Base-by-base conservation (phyloP, 768 basidiomycete genomes). In the Clitopilus passeckerianus region DNA sequence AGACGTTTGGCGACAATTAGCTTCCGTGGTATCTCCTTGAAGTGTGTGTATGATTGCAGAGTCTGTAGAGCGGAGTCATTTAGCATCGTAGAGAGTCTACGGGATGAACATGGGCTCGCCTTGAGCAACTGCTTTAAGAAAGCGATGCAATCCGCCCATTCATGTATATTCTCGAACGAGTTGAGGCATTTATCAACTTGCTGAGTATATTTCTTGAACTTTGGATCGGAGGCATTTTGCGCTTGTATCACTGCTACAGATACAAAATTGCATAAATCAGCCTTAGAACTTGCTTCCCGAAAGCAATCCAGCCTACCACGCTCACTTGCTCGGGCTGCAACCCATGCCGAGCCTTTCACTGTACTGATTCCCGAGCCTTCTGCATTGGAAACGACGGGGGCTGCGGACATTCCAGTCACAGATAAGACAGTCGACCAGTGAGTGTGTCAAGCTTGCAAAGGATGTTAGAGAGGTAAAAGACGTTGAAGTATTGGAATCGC, bases 81-180 rank as follows among this genome's bases (percentile, higher is more conserved):
- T 3, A 30, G 27, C 7, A 30, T 4, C 27, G 27, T 30, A 30
- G 27, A 30, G 7, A 30, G 27, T 30, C 27, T n/a, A n/a, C n/a
- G n/a, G 27, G 27, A 30, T 33, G 33, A 30, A 22, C 43, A 63
- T 71, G 46, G 37, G 14, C 37, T 41, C 66, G 92, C 94, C 82
- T 97, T 97, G 60, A 96, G 83, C 61, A 97, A 74, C 65, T 95
- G 90, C 70, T 95, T 95, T 71, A 99, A 73, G 75, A 98, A 99
- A 41, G 95, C 89, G 69, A 97, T 98, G 71, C 95, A 98, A 76
- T 99, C 97, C 60, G 97, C 95, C 97, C 97, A 99, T 76, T 99
- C 97, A 59, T 96, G 93, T 60, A 97, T 93, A 67, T 86, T 92
- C 68, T 97, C 95, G 68, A 99, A 98, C 1, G 93, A 88, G 61